Evolutionary conservation across 75 land plant species (phyloP).

Genomic region (Sequoiadendron giganteum): DNA sequence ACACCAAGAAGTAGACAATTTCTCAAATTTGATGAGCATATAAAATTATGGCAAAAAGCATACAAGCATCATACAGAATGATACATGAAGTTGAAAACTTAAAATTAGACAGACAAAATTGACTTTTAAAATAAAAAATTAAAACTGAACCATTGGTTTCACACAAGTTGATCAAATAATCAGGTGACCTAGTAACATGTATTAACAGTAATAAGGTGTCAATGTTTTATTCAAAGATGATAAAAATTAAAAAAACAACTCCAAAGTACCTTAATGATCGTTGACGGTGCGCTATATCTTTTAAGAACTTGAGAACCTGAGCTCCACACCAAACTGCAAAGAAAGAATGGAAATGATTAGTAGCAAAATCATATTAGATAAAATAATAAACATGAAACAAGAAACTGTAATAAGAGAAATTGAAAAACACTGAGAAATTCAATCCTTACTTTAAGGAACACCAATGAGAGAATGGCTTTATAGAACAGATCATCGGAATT

Average conservation of each 20-base stretch:
- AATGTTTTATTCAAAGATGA: neutral
- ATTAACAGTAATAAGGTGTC: neutral
- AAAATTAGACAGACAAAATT: neutral
- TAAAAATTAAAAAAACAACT: neutral
- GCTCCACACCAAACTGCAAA: conserved; percentile 83
- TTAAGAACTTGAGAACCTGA: conserved; percentile 75
- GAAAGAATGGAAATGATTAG: neutral
- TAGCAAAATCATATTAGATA: neutral
- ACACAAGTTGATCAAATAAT: neutral
- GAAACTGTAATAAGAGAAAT: neutral
- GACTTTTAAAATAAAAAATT: neutral
- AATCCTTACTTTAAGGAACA: neutral
- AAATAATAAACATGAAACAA: neutral
- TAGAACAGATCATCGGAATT: no score
- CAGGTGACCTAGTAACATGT: neutral
- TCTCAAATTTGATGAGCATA: neutral
- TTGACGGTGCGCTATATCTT: conserved; percentile 57
- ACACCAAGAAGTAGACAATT: neutral
- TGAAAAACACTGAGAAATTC: neutral
- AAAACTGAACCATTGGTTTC: neutral
- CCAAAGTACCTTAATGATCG: conserved; percentile 56
- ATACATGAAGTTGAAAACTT: neutral
- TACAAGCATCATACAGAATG: neutral
- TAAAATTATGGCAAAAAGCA: neutral
- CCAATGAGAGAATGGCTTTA: neutral